Conservation (phyloP, 768 basidiomycete genomes). For the Hebeloma cylindrosporum region DNA sequence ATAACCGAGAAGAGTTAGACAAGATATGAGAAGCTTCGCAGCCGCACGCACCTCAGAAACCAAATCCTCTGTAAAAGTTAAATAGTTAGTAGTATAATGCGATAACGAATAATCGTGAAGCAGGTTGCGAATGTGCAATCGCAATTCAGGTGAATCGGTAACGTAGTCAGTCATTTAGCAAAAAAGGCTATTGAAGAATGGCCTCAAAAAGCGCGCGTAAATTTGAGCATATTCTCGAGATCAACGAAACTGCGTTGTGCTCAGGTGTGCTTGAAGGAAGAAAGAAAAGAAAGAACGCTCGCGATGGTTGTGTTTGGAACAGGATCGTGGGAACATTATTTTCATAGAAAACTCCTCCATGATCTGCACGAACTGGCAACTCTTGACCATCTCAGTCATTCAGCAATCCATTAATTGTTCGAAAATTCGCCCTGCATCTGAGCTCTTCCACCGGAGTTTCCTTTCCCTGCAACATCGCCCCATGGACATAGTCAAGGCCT, state of each 20-base stretch:
- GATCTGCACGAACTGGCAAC: too few species aligned
- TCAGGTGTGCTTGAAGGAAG: not conserved
- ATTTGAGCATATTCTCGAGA: not conserved
- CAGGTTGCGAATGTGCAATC: conserved; percentile 51
- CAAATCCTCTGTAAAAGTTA: conserved; percentile 49
- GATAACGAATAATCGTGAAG: conserved; percentile 52
- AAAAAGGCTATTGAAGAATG: not conserved
- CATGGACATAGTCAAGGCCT: conserved; percentile 71
- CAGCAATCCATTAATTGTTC: not conserved
- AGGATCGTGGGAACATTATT: conserved; percentile 13
- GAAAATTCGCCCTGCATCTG: not conserved
- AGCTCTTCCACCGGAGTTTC: too few species aligned
- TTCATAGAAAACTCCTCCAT: too few species aligned
- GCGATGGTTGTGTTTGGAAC: conserved; percentile 17
- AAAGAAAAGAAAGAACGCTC: too few species aligned
- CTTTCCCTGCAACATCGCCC: conserved; percentile 21
- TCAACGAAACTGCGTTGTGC: not conserved
- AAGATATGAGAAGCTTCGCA: too few species aligned
- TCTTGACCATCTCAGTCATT: not conserved
- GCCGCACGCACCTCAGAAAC: conserved; percentile 47
- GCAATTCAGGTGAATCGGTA: conserved; percentile 27
- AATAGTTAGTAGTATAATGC: conserved; percentile 57
- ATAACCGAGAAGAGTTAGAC: not conserved
- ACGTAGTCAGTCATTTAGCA: too few species aligned
- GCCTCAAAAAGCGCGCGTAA: not conserved